Percentiles rank a stretch among this genome's conserved stretches.
Conservation (phyloP, 805 yeast genomes). For the Wickerhamomyces alni region DNA sequence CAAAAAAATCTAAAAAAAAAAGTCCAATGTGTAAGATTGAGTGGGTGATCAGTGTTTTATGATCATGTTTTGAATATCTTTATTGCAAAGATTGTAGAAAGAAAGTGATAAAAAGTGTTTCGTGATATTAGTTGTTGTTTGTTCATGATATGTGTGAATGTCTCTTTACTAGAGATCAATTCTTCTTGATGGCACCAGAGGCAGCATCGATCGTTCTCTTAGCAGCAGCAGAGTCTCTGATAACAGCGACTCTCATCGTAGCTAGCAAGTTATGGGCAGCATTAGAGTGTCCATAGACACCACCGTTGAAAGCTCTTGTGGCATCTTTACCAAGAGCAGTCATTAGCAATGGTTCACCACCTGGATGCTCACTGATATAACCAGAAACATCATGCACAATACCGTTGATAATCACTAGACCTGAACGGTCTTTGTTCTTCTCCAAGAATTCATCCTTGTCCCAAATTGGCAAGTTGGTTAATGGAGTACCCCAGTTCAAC, state of each 20-base stretch:
- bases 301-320: slow-evolving; percentile 79
- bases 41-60: no score
- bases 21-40: no score
- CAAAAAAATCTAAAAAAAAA: no score
- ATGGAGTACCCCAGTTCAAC: slow-evolving; percentile 71
- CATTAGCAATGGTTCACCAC: slow-evolving; percentile 68
- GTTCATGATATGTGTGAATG: no score
- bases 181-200: slow-evolving; percentile 11
- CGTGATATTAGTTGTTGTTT: no score
- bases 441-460: slow-evolving; percentile 51
- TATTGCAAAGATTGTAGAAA: no score
- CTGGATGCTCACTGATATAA: slow-evolving; percentile 75
- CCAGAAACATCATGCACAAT: slow-evolving; percentile 71
- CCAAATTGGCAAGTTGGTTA: slow-evolving; percentile 69
- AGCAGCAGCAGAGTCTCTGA: slow-evolving; percentile 53
- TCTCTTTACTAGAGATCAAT: no score
- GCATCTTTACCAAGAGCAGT: slow-evolving; percentile 80
- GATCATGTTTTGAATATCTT: no score
- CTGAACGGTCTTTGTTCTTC: slow-evolving; percentile 37
- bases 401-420: slow-evolving; percentile 68
- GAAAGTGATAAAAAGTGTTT: background rate
- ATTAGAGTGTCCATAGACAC: slow-evolving; percentile 78
- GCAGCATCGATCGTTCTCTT: slow-evolving; percentile 17
- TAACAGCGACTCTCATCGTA: slow-evolving; percentile 76
- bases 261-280: slow-evolving; percentile 83